These are phyloP conservation scores for Lecanicillium sp. DNA, from an alignment of 2,329 filamentous ascomycete species.

Conservation along the genomic window DNA sequence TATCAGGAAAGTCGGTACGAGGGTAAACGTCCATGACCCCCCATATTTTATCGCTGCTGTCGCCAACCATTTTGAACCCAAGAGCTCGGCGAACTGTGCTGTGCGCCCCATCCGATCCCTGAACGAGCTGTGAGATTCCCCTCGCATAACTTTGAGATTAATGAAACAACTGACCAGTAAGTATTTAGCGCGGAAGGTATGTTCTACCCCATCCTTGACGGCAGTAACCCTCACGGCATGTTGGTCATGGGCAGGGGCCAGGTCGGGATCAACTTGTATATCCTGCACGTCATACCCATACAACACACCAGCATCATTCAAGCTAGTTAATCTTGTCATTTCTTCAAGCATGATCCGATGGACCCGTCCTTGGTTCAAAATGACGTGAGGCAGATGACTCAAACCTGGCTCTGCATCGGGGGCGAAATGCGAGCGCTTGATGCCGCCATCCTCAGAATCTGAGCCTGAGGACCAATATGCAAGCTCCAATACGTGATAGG, in stretches of 20 bases:
- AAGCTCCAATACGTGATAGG: slow-evolving; percentile 50
- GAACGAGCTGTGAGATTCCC: neutral
- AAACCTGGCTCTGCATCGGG: slow-evolving; percentile 47
- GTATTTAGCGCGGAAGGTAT: slow-evolving; percentile 40
- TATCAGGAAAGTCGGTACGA: slow-evolving; percentile 53
- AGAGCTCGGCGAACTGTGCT: slow-evolving; percentile 42
- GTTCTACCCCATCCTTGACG: slow-evolving; percentile 29
- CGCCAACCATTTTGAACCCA: slow-evolving; percentile 51
- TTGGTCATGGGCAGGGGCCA: slow-evolving; percentile 21
- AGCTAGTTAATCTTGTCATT: slow-evolving; percentile 29
- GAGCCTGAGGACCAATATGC: slow-evolving; percentile 43
- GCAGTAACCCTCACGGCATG: slow-evolving; percentile 35
- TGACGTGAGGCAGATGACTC: slow-evolving; percentile 48
- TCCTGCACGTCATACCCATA: slow-evolving; percentile 45
- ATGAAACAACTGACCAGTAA: slow-evolving; percentile 34
- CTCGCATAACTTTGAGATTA: neutral
- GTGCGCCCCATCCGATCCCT: slow-evolving; percentile 40
- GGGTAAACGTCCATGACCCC: slow-evolving; percentile 50
- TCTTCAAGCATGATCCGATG: slow-evolving; percentile 46
- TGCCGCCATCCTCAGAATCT: slow-evolving; percentile 17
- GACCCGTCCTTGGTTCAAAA: slow-evolving; percentile 47
- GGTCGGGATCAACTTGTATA: slow-evolving; percentile 39
- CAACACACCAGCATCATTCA: slow-evolving; percentile 34
- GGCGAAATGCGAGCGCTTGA: slow-evolving; percentile 37
- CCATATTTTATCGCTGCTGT: slow-evolving; percentile 49